Base-by-base conservation (phyloP, 1,284 basidiomycete species). In the Porogramme epimiltina region DNA sequence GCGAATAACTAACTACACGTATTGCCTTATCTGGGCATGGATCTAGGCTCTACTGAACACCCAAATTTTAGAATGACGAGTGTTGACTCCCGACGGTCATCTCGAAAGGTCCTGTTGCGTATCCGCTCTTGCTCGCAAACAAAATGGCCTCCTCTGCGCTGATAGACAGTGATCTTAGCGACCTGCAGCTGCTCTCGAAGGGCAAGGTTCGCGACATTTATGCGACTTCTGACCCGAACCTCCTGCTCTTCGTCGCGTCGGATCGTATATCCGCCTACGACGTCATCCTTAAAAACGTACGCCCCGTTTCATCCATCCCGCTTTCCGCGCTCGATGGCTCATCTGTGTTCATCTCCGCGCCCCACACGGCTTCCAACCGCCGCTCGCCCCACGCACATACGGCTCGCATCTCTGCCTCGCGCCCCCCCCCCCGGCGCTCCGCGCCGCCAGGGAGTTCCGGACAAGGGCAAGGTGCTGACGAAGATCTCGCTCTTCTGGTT, bases 181-280 rank as follows among this genome's bases (percentile, higher is more conserved):
- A 66, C 28, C 74, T 90, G 42, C 74, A 68, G 45, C 76, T 96
- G 2, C 58, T 97, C 31, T 92, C 91, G 5, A 84, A 81, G 68
- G 95, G 95, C 53, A 98, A 98, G 79, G 95, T 98, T 26, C 84
- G 95, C 54, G 94, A 98, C 71, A 87, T 97, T 63, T 98, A 97
- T 71, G 73, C 79, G 42, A 85, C 81, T 11, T 82, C 91, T 58
- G 75, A 83, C 58, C 72, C 80, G 57, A 73, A 88, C 51, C 80
- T 84, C 60, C 80, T 98, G 24, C 81, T 99, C 51, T 98, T 99
- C 70, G 89, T 99, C 48, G 95, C 96, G 5, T 91, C 93, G 15
- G 97, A 99, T 74, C 81, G 97, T 56, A 97, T 98, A 67, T 96
- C 93, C 19, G 95, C 96, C 0, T 99, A 94, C 73, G 96, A 99